Conservation (phyloP, 1,139 yeast genomes). For the Suhomyces coccinellae region DNA sequence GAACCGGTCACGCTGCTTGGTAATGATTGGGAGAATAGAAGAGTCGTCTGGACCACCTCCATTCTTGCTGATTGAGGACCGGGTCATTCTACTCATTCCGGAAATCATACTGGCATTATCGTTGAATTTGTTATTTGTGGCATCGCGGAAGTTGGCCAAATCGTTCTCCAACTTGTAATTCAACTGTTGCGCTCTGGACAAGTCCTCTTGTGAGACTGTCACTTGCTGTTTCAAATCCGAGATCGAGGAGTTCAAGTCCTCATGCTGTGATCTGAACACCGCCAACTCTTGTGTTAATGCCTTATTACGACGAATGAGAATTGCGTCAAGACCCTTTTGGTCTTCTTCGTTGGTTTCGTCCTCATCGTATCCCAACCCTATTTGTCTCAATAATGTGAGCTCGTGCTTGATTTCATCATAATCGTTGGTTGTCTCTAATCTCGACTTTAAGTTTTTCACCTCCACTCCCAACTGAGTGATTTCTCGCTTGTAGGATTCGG, state of each 20-base stretch:
- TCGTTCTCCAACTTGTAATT: conserved; percentile 74
- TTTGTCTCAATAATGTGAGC: conserved; percentile 65
- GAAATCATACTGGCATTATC: conserved; percentile 75
- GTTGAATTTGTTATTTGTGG: conserved; percentile 41
- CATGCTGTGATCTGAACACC: conserved; percentile 54
- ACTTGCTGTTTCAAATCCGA: conserved; percentile 42
- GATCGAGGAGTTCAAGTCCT: conserved; percentile 37
- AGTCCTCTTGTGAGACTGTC: conserved; percentile 33
- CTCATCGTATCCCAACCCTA: conserved; percentile 62
- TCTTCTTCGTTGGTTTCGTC: conserved; percentile 17
- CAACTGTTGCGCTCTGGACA: conserved; percentile 37
- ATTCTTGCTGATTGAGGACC: conserved; percentile 24
- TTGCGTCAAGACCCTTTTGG: conserved; percentile 38
- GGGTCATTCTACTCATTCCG: conserved; percentile 50
- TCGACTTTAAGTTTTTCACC: conserved; percentile 47
- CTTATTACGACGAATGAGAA: conserved; percentile 60
- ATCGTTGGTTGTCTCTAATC: conserved; percentile 51
- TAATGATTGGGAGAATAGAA: conserved; percentile 79
- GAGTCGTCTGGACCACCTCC: conserved; percentile 29
- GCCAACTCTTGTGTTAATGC: conserved; percentile 62
- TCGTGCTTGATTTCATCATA: conserved; percentile 81
- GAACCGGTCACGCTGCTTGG: conserved; percentile 93
- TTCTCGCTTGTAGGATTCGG: conserved; percentile 47
- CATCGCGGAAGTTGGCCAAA: conserved; percentile 52
- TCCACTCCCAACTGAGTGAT: conserved; percentile 50